Evolutionary conservation across 108 stramenopile genomes (phyloP), one percentile per base, ranked within the genome.

Genomic region (Skeletonema tropicum): DNA sequence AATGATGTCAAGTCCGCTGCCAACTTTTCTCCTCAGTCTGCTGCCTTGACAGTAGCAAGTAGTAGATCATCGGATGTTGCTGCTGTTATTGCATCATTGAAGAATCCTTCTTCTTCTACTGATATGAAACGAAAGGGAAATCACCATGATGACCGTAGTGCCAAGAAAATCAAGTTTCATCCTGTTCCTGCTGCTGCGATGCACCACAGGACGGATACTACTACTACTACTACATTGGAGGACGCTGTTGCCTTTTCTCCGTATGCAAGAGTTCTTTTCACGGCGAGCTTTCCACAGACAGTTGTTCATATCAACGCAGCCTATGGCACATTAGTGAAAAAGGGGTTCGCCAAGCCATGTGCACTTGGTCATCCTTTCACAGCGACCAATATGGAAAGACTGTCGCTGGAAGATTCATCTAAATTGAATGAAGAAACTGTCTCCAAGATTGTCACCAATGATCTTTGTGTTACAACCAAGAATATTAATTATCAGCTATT

Each of bases 191-290:
- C 60, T 38, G 29, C 41, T 12, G 14, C 63, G 25, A 8, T 35
- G 6, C 35, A 35, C 33, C 36, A 46, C 25, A 72, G 32, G 33
- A 13, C 64, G 19, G 29, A 48, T 23, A 55, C 35, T 29, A 55
- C 49, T 23, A 55, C 35, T 29, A 55, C 49, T 64, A 73, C 21
- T 10, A 55, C 72, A 29, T 73, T 73, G 72, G 72, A 73, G 26
- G 72, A 62, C 19, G 63, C 72, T 32, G 55, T 73, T 36, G 62
- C 72, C 52, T 73, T 73, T 42, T 73, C 72, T 58, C 72, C 72
- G 5, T 73, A 55, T 73, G 72, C 72, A 39, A 64, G 72, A 30
- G 72, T 73, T 55, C 29, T 73, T 2, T 64, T 73, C 62, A 49
- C 48, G 62, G 72, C 72, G 32, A 17, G 57, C 49, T 26, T 63